Percentiles rank a stretch among this genome's conserved stretches.
Evolutionary conservation across 208 protist species (phyloP).

Genomic region (Angomonas desouzai): DNA sequence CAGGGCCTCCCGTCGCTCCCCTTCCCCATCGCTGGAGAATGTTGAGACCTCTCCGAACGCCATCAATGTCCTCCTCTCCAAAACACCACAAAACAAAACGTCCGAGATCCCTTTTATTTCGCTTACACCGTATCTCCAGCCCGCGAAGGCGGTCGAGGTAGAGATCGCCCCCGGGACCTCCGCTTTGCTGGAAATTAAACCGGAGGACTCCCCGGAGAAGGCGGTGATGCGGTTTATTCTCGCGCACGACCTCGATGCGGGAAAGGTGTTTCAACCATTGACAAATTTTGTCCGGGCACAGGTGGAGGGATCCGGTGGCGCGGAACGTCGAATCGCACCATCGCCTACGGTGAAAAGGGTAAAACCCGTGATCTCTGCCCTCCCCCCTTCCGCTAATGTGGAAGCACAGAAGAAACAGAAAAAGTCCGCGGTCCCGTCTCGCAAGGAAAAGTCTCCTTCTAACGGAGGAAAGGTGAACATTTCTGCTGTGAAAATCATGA

Average conservation of each 20-base stretch:
- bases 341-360: background rate
- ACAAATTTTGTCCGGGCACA: conserved; percentile 5
- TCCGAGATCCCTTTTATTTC: conserved; percentile 6
- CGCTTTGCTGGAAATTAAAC: background rate
- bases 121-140: conserved; percentile 8
- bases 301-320: background rate
- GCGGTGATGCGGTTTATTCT: conserved; percentile 8
- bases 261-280: conserved; percentile 2
- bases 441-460: background rate
- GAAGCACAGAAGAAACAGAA: background rate
- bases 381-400: background rate
- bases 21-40: background rate
- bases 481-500: background rate
- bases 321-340: no score
- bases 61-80: background rate
- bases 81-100: background rate
- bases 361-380: background rate
- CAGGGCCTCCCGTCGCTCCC: background rate
- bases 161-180: conserved; percentile 8
- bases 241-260: conserved; percentile 3
- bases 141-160: background rate
- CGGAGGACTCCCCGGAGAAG: background rate
- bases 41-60: background rate
- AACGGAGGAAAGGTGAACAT: conserved; percentile 1
- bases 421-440: background rate